Conservation (phyloP, 2,329 filamentous ascomycete genomes). For the Chrysoporthe cubensis region DNA sequence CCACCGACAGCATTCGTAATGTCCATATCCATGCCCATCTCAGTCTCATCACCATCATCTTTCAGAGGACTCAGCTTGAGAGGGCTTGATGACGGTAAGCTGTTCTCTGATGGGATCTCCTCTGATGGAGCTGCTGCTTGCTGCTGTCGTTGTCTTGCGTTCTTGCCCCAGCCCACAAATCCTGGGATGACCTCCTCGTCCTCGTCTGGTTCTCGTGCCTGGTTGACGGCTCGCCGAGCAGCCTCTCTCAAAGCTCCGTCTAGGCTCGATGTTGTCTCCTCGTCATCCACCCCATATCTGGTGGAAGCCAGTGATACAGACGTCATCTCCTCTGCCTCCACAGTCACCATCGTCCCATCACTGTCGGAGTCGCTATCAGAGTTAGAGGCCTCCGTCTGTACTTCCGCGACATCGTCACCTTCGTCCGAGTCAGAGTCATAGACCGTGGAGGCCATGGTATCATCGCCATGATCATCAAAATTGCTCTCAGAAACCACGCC, state of each 20-base stretch:
- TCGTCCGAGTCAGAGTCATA: slow-evolving; percentile 70
- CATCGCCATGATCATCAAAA: slow-evolving; percentile 54
- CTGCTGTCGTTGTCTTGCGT: slow-evolving; percentile 54
- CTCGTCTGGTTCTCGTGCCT: slow-evolving; percentile 58
- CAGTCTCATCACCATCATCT: slow-evolving; percentile 48
- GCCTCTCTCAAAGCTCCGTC: slow-evolving; percentile 81
- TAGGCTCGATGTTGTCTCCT: slow-evolving; percentile 70
- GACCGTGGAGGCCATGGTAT: slow-evolving; percentile 75
- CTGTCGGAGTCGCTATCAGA: slow-evolving; percentile 62
- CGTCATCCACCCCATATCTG: slow-evolving; percentile 57
- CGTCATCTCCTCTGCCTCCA: slow-evolving; percentile 79
- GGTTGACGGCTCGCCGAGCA: slow-evolving; percentile 73
- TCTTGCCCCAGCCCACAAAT: slow-evolving; percentile 73
- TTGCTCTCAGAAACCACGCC: slow-evolving; percentile 67
- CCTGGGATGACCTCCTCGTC: slow-evolving; percentile 73
- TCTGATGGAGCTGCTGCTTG: slow-evolving; percentile 38
- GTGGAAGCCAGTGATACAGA: slow-evolving; percentile 68
- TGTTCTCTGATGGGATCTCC: slow-evolving; percentile 16
- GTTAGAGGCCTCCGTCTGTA: slow-evolving; percentile 53
- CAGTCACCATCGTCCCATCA: slow-evolving; percentile 79
- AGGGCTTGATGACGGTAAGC: slow-evolving; percentile 24
- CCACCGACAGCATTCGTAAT: slow-evolving; percentile 54
- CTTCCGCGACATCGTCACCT: slow-evolving; percentile 58
- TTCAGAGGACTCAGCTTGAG: slow-evolving; percentile 25
- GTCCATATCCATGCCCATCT: slow-evolving; percentile 61